Evolutionary conservation across 2,329 filamentous ascomycete genomes (phyloP).

Genomic region (Seiridium unicorne): DNA sequence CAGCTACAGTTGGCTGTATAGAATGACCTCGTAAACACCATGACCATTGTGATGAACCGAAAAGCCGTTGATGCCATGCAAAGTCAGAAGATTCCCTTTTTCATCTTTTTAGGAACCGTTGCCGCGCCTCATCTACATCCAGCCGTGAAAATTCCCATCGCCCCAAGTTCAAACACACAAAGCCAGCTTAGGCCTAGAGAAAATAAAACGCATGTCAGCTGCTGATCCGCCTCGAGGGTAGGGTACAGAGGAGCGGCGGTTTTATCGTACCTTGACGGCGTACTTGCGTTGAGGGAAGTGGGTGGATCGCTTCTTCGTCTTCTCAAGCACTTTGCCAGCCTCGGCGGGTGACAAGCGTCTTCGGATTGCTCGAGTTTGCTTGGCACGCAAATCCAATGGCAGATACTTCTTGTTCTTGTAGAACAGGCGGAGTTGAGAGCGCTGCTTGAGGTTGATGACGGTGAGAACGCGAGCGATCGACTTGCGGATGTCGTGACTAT

Average conservation of each 20-base stretch:
- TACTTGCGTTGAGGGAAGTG: constrained; percentile 99
- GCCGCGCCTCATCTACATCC: constrained; percentile 26
- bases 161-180: constrained; percentile 8
- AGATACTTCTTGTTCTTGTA: constrained; percentile 99
- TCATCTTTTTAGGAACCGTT: constrained; percentile 23
- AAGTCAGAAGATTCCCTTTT: constrained; percentile 32
- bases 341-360: constrained; percentile 93
- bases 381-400: constrained; percentile 95
- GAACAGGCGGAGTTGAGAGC: constrained; percentile 95
- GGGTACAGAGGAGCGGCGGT: background rate
- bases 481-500: constrained; percentile 97
- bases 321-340: constrained; percentile 78
- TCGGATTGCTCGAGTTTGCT: constrained; percentile 97
- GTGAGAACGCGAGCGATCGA: constrained; percentile 98
- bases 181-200: constrained; percentile 22
- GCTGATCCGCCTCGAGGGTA: background rate
- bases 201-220: background rate
- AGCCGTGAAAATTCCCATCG: constrained; percentile 16
- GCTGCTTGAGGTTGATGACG: constrained; percentile 99
- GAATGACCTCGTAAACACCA: constrained; percentile 33
- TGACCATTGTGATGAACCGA: constrained; percentile 29
- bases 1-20: constrained; percentile 32
- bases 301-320: constrained; percentile 91
- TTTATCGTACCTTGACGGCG: constrained; percentile 83
- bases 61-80: constrained; percentile 37